Evolutionary conservation across 257 asterid species (phyloP), one percentile per base, ranked within the genome.

Genomic region (Nyctanthes arbortristis): DNA sequence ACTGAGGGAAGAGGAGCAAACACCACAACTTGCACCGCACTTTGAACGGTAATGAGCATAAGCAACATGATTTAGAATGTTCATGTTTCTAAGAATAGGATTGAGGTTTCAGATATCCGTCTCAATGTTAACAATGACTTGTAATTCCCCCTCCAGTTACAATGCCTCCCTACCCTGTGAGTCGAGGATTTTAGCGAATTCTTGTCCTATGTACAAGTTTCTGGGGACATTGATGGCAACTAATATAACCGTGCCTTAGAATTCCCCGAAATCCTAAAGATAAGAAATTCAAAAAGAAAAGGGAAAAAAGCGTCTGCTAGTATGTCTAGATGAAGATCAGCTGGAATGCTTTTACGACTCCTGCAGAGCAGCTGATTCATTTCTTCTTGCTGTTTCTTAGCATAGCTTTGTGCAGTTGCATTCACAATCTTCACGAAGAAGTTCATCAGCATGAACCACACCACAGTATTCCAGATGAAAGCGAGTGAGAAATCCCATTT

Each of bases 391-490:
- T 86, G 84, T 55, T 82, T 81, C 89, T 85, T 91, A 25, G 85
- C 77, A 63, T 83, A 78, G 27, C 77, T 65, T 69, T 87, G 96
- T 54, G 97, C 96, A 22, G 96, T 88, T 37, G 94, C 65, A 49
- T 84, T 91, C 71, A 91, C 89, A 49, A 88, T 88, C 88, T 88
- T 89, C 16, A 85, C 77, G 30, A 85, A 88, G 29, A 91, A 91
- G 82, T 88, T 85, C 70, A 91, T 59, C 2, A 91, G 89, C 97
- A 91, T 85, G 79, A 91, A 73, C 88, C 92, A 87, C 16, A 91
- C 95, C 52, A 91, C 96, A 0, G 90, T 82, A 61, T 91, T 88
- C 96, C 97, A 91, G 52, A 91, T 67, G 5, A 79, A 80, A 33
- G 90, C 84, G 25, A 85, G 84, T 7, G 96, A 88, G 67, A 91